Evolutionary conservation across 208 protist species (phyloP), one percentile per base, ranked within the genome.

Genomic region (Porcisia deanei): DNA sequence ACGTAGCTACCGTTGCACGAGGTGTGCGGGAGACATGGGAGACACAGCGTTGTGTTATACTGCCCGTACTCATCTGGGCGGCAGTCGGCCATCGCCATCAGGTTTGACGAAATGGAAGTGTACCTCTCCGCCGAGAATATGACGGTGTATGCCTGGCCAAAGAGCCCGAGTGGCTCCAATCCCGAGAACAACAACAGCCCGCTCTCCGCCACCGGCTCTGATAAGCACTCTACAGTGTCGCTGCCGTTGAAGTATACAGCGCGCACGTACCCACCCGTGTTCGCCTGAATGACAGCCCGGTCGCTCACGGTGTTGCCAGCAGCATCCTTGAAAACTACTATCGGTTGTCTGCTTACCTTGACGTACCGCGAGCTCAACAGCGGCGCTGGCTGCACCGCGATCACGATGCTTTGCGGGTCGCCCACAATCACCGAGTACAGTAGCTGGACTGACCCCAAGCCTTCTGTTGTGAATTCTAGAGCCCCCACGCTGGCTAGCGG

Each of bases 1-100:
- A 57, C 68, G 80, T 81, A 89, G 55, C 74, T 85, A 37, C 85
- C 85, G 59, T 89, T 83, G 77, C 85, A 89, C 45, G 72, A 66
- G 30, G 81, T 79, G 58, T 86, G 67, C 18, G 52, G 16, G 14
- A 79, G 81, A 65, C 85, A 88, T 8, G 69, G 53, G 53, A 72
- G 49, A 71, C 85, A 88, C 8, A 45, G 14, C 7, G 71, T 81
- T 3, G 81, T 85, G 73, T 71, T 79, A 43, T 85, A 83, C 65
- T 45, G 52, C n/a, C 77, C 85, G 66, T 84, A 88, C 76, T 88
- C 65, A 22, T 81, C 70, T 8, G 47, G 49, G 68, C 78, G 73
- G 73, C 85, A 89, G 18, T 43, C n/a, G 30, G 63, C 22, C 34
- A 76, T 61, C 18, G 43, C 39, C 59, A 83, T 79, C n/a, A 22